Evolutionary conservation across 2,329 filamentous ascomycete species (phyloP).

Genomic region (Macrophomina pseudophaseolina): DNA sequence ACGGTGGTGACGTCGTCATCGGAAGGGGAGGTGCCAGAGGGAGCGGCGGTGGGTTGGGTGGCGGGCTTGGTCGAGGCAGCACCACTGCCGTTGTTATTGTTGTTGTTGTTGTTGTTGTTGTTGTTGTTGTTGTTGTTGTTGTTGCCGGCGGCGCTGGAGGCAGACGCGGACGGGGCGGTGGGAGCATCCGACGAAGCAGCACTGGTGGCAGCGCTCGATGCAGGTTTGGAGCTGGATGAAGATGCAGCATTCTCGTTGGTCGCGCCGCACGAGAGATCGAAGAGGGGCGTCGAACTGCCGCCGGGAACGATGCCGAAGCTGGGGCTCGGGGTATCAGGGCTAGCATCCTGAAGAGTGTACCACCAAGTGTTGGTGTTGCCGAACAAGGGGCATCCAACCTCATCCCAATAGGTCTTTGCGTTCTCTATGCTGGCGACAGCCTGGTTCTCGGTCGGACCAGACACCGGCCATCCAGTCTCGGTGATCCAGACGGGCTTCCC

Average conservation of each 20-base stretch:
- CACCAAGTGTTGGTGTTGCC: slow-evolving; percentile 70
- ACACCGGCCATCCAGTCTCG: slow-evolving; percentile 86
- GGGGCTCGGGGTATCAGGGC: slow-evolving; percentile 60
- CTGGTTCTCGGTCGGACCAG: slow-evolving; percentile 64
- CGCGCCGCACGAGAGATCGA: slow-evolving; percentile 41
- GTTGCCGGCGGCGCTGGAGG: neutral
- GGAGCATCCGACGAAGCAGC: slow-evolving; percentile 18
- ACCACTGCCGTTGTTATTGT: neutral
- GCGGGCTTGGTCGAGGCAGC: neutral
- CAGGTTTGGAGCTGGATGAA: slow-evolving; percentile 23
- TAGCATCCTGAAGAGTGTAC: slow-evolving; percentile 75
- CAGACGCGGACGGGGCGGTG: neutral
- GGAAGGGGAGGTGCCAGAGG: neutral
- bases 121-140: neutral
- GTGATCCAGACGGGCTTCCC: slow-evolving; percentile 83
- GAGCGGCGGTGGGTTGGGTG: neutral
- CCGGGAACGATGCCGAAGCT: slow-evolving; percentile 71
- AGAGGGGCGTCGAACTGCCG: slow-evolving; percentile 39
- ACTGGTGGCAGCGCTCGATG: slow-evolving; percentile 8
- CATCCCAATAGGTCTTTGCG: slow-evolving; percentile 79
- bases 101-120: neutral
- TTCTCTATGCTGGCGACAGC: slow-evolving; percentile 69
- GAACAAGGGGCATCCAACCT: slow-evolving; percentile 74
- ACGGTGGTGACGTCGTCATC: slow-evolving; percentile 4
- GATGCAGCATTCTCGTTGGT: slow-evolving; percentile 10